Conservation (phyloP, 768 basidiomycete species). For the Termitomyces sp. region DNA sequence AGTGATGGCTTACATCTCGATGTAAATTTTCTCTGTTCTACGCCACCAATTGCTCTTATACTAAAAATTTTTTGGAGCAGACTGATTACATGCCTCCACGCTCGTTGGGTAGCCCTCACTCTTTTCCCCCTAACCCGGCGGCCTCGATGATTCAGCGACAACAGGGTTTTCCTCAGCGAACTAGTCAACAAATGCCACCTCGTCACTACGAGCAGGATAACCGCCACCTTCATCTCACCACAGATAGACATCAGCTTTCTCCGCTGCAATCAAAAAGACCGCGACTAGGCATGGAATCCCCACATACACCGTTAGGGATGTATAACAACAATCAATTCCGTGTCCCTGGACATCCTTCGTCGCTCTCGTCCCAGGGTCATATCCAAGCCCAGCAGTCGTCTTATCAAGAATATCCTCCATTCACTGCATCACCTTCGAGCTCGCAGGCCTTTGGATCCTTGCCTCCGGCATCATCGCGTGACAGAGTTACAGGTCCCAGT, state of each 20-base stretch:
- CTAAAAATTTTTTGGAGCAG: background rate
- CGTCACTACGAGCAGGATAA: slow-evolving; percentile 7
- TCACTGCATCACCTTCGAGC: background rate
- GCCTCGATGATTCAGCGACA: slow-evolving; percentile 6
- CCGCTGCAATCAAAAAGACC: slow-evolving; percentile 3
- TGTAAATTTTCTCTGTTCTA: background rate
- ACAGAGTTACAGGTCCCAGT: background rate
- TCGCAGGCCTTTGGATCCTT: slow-evolving; percentile 1
- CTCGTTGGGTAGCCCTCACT: slow-evolving; percentile 2
- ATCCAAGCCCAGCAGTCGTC: background rate
- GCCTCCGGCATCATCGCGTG: background rate
- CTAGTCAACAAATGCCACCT: background rate
- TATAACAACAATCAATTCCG: background rate
- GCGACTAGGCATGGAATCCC: slow-evolving; percentile 1
- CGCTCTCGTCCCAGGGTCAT: background rate
- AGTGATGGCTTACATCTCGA: slow-evolving; percentile 4
- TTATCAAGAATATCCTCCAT: slow-evolving; percentile 2
- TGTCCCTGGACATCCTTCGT: background rate
- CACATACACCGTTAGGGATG: background rate
- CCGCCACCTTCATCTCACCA: background rate
- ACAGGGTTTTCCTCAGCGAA: background rate
- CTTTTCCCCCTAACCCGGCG: slow-evolving; percentile 6
- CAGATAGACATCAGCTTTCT: slow-evolving; percentile 1
- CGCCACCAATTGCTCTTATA: background rate
- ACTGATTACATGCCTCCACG: slow-evolving; percentile 3